Conservation (phyloP, 192 early-diverging fungal genomes). For the Cetraspora pellucida region DNA sequence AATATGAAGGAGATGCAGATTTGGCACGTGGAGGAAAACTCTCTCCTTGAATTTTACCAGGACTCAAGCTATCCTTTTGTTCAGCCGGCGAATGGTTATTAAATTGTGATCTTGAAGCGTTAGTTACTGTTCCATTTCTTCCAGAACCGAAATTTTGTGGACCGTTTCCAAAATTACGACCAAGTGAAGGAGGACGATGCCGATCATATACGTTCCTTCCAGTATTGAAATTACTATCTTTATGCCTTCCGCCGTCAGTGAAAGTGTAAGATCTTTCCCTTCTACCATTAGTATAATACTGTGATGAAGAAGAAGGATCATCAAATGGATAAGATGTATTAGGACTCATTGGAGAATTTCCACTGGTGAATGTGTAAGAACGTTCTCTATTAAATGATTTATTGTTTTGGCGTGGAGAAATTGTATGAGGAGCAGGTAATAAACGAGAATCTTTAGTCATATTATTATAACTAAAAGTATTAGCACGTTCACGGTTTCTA, state of each 20-base stretch:
- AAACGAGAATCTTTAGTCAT: not conserved
- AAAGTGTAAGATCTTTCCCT: slow-evolving; percentile 16
- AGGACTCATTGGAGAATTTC: slow-evolving; percentile 2
- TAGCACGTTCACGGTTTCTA: slow-evolving; percentile 13
- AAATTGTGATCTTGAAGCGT: not conserved
- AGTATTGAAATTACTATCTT: not conserved
- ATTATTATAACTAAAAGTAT: not conserved
- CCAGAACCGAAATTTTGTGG: not conserved
- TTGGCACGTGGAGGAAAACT: slow-evolving; percentile 4
- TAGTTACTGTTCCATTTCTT: not conserved
- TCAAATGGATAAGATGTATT: not conserved
- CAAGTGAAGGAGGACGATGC: slow-evolving; percentile 4
- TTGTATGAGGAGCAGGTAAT: not conserved
- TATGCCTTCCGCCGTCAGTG: not conserved
- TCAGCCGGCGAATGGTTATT: not conserved
- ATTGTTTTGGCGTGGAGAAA: not conserved
- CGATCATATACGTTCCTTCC: not conserved
- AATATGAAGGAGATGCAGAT: not conserved
- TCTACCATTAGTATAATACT: not conserved
- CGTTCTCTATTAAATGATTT: not conserved
- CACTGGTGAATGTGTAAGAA: slow-evolving; percentile 17
- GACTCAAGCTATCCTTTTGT: not conserved
- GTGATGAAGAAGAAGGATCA: not conserved
- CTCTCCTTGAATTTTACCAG: not conserved
- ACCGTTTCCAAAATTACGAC: not conserved